Base-by-base conservation (phyloP, 495 filamentous ascomycete species). In the Hypoxylon rickii region DNA sequence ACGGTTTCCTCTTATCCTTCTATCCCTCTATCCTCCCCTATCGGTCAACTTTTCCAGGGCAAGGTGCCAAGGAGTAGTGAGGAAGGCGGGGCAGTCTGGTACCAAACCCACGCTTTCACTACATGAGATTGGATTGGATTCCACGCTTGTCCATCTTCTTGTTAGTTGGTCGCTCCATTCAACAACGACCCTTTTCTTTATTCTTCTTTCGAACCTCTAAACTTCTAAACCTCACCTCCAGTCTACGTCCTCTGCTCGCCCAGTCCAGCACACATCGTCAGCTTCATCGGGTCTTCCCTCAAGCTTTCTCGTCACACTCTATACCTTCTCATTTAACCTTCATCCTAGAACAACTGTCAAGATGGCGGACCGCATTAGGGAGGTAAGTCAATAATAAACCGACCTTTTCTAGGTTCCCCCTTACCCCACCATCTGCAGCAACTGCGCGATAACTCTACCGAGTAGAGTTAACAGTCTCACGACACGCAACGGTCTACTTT, bases 321-420 rank as follows among this genome's bases (percentile, higher is more conserved):
- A 44, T 40, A 43, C 47, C 48, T 55, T 34, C 33, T 8, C 33
- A 46, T 46, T 46, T n/a, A 17, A 43, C 26, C 20, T n/a, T 33
- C 40, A 33, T n/a, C 42, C 19, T 36, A n/a, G 39, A 51, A 51
- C 12, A 22, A 36, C 42, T 41, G 37, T 44, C 49, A 56, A 61
- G 21, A 73, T 61, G 62, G 87, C 87, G 85, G 85, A 88, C 71
- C 81, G 78, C 65, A 92, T 95, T 74, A 90, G 87, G 84, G 83
- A 90, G 81, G 90, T 93, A 68, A 79, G 86, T 78, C 52, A 53
- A 44, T 48, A 54, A 19, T 17, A 38, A 4, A 29, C 24, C 4
- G 4, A 29, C 24, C 24, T 29, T 29, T 29, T 10, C 24, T n/a
- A 42, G 45, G 50, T 51, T 57, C 63, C 40, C 55, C 70, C 62